Evolutionary conservation across 2,329 filamentous ascomycete genomes (phyloP).

Genomic region (Fusarium nodosum): DNA sequence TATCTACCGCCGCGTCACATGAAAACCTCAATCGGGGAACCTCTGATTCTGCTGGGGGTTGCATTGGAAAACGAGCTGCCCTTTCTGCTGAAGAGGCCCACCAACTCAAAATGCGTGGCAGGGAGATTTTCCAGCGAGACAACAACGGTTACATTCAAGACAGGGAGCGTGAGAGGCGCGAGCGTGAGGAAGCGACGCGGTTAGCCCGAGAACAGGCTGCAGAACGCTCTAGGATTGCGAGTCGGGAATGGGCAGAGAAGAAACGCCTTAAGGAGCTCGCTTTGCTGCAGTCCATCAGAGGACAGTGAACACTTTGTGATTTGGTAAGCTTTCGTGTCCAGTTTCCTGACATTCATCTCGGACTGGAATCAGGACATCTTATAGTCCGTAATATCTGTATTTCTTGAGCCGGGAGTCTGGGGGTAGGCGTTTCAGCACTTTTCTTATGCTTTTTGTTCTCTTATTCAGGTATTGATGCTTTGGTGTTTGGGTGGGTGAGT

Average conservation of each 20-base stretch:
- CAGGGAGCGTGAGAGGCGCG: constrained; percentile 66
- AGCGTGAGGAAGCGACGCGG: constrained; percentile 67
- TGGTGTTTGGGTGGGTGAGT: constrained; percentile 26
- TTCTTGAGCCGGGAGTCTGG: constrained; percentile 43
- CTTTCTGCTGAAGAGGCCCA: constrained; percentile 65
- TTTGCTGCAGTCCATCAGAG: constrained; percentile 32
- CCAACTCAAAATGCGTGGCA: constrained; percentile 66
- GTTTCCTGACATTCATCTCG: not conserved
- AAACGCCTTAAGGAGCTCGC: constrained; percentile 60
- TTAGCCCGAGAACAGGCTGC: constrained; percentile 71
- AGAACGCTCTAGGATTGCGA: constrained; percentile 70
- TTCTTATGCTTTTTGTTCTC: constrained; percentile 31
- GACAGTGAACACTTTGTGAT: constrained; percentile 5
- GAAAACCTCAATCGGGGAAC: constrained; percentile 56
- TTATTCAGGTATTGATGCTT: constrained; percentile 39
- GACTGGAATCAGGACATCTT: not conserved
- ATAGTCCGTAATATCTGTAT: constrained; percentile 8
- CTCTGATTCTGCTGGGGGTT: constrained; percentile 62
- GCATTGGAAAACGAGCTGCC: constrained; percentile 61
- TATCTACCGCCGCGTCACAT: constrained; percentile 42
- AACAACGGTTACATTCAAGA: constrained; percentile 60
- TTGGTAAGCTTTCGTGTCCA: not conserved
- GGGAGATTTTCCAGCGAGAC: constrained; percentile 68
- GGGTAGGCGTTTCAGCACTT: constrained; percentile 35
- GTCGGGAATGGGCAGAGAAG: constrained; percentile 74